These are phyloP conservation scores for Lomentospora prolificans DNA, from an alignment of 2,329 filamentous ascomycete species.

Conservation along the genomic window DNA sequence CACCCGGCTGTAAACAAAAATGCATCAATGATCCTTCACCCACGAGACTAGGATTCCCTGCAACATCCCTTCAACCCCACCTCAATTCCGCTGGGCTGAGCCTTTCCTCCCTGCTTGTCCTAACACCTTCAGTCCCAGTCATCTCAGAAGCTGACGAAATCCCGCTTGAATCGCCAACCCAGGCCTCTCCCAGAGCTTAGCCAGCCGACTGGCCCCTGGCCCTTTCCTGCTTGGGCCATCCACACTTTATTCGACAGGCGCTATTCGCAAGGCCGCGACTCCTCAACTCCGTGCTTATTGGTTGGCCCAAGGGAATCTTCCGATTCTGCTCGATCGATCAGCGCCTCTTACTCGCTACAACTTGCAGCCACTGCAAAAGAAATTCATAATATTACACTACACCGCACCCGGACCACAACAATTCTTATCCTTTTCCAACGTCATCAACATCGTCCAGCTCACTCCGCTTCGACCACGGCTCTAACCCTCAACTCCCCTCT, in stretches of 20 bases:
- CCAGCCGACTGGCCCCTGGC: background rate
- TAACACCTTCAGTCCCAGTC: background rate
- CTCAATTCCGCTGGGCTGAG: background rate
- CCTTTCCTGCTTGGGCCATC: background rate
- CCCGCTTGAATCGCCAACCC: too few species aligned
- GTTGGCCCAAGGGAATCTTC: background rate
- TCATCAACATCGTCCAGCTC: background rate
- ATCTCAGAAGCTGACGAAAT: too few species aligned
- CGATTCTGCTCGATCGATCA: background rate
- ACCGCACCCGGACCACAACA: background rate
- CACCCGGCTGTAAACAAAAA: background rate
- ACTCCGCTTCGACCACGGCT: background rate
- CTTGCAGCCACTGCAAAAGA: background rate
- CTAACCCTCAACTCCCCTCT: background rate
- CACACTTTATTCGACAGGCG: background rate
- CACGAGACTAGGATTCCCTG: background rate
- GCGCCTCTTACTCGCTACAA: background rate
- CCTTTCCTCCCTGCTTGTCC: background rate
- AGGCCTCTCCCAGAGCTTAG: too few species aligned
- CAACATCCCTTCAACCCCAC: background rate
- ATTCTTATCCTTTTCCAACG: background rate
- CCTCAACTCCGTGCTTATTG: background rate
- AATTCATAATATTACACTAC: background rate
- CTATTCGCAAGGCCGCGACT: background rate
- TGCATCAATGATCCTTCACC: background rate